Evolutionary conservation across 345 rosid genomes (phyloP), one percentile per base, ranked within the genome.

Genomic region (Pistacia vera): DNA sequence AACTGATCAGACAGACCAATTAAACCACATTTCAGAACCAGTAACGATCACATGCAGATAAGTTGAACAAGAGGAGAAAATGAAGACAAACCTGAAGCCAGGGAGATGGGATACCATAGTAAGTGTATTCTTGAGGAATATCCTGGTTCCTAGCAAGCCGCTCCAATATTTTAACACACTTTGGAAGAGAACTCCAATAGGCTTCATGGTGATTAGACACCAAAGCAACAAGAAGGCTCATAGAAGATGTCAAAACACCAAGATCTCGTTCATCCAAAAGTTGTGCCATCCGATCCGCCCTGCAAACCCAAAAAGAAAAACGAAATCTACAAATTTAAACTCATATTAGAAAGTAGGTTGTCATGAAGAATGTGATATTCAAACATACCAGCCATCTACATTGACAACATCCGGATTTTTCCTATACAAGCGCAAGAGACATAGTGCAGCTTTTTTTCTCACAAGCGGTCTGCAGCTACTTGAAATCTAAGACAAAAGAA

Each of bases 381-480:
- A 76, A 74, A 72, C 92, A 70, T 84, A 97, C 99, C 99, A 97
- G 86, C 98, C 98, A 85, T 97, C 99, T 35, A 86, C 91, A 75
- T 91, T 92, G 79, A 97, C 89, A 78, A 90, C 94, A 85, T 97
- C 99, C 33, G 99, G 97, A 80, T 94, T 97, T 86, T 97, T 97
- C 77, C 99, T 88, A 78, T 83, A 97, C 87, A 97, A 85, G 48
- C 99, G 98, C 86, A 97, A n/a, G 73, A 97, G 91, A 88, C 99
- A 97, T 61, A 97, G 79, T 66, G 99, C 99, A 16, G 99, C 97
- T 63, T 97, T 97, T 82, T 97, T 97, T 68, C 98, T 87, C 82
- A 97, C 99, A 59, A 97, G 97, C 22, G 99, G 99, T 82, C 98
- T 89, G 90, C 98, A 94, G 83, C 99, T 94, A 79, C 98, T 97